phyloP scores from a whole-genome alignment of 352 stramenopile species.

The Blastocystis sp. region DNA sequence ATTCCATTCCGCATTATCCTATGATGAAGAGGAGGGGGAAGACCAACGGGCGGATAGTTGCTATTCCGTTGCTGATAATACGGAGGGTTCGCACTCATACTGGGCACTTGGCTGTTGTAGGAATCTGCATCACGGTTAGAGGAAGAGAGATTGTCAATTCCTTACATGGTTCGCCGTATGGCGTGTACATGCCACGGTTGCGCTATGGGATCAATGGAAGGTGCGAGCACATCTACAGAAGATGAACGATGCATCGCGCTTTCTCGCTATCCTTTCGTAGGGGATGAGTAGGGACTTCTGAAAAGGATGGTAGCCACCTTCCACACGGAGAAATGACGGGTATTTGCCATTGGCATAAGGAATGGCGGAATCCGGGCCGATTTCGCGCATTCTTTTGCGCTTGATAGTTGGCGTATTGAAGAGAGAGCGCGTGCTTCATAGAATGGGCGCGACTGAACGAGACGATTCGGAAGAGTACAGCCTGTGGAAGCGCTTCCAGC shows the following conservation, averaged over 20 bases:
- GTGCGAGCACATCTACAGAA: too few species aligned
- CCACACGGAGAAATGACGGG: not conserved
- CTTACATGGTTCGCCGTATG: not conserved
- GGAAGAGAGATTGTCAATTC: not conserved
- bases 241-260: not conserved
- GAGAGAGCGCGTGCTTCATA: too few species aligned
- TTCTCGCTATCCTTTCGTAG: not conserved
- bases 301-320: not conserved
- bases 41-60: too few species aligned
- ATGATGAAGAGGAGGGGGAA: too few species aligned
- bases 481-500: conserved; percentile 56
- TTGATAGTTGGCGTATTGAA: too few species aligned
- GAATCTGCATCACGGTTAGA: not conserved
- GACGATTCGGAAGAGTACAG: conserved; percentile 22
- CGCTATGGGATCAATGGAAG: not conserved
- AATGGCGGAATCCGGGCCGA: not conserved
- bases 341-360: not conserved
- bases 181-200: not conserved
- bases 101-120: not conserved
- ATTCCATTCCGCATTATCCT: too few species aligned
- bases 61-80: too few species aligned
- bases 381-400: not conserved
- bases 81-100: too few species aligned
- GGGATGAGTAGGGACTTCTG: not conserved
- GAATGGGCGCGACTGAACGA: not conserved